These are phyloP conservation scores for Exophiala mesophila DNA, from an alignment of 2,329 filamentous ascomycete genomes.

Conservation along the genomic window DNA sequence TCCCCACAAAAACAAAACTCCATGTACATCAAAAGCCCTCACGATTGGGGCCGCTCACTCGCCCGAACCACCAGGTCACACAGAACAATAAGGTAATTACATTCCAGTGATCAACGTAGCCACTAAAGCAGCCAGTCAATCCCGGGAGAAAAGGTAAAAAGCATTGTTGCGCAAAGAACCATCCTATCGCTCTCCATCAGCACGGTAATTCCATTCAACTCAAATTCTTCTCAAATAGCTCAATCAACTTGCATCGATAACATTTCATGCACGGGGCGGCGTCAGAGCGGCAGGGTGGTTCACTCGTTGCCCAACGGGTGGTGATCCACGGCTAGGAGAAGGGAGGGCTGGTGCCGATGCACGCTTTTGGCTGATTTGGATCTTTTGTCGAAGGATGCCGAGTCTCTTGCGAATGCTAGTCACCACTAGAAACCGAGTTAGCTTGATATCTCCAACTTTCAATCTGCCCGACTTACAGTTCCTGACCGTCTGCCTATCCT, in stretches of 20 bases:
- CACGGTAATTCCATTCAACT: too few relatives aligned
- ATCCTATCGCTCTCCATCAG: neutral
- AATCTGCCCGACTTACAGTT: constrained; percentile 41
- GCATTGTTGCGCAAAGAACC: neutral
- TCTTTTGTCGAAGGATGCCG: constrained; percentile 45
- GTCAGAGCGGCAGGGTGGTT: constrained; percentile 16
- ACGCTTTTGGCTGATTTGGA: constrained; percentile 44
- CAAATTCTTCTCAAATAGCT: too few relatives aligned
- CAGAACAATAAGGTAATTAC: neutral
- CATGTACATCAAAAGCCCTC: too few relatives aligned
- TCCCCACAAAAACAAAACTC: neutral
- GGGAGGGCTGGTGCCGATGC: constrained; percentile 36
- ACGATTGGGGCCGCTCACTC: too few relatives aligned
- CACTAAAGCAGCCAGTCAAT: neutral
- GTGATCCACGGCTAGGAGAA: constrained; percentile 22
- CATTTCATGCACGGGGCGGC: constrained; percentile 17
- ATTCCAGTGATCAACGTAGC: neutral
- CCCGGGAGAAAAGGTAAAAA: neutral
- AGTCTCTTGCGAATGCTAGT: constrained; percentile 47
- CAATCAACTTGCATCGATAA: too few relatives aligned
- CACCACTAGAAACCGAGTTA: constrained; percentile 37
- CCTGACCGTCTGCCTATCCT: constrained; percentile 46
- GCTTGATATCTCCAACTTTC: constrained; percentile 14
- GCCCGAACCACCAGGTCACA: too few relatives aligned
- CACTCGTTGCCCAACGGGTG: constrained; percentile 22